These are phyloP conservation scores for Allomyces arbusculus DNA, from an alignment of 192 early-diverging fungal genomes.

Conservation along the genomic window DNA sequence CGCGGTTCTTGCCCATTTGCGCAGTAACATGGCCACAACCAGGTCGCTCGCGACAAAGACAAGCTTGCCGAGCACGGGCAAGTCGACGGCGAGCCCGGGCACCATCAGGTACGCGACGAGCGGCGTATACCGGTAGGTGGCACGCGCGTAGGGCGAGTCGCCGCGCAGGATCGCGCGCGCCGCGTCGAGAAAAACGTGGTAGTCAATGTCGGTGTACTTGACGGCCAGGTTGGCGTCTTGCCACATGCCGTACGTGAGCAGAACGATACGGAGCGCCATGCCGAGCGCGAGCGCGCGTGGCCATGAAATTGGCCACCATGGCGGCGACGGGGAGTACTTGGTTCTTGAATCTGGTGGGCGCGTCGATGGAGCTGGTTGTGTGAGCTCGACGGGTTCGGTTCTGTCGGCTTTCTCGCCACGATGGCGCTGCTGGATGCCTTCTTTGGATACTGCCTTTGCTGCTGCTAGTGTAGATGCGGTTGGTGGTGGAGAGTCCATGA, in stretches of 20 bases:
- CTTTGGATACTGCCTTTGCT: too few relatives aligned
- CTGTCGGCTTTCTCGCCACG: too few relatives aligned
- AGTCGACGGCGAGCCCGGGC: constrained; percentile 41
- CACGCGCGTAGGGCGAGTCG: constrained; percentile 64
- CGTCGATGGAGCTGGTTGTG: too few relatives aligned
- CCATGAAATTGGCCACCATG: too few relatives aligned
- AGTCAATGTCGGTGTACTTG: constrained; percentile 99
- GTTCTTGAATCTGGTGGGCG: too few relatives aligned
- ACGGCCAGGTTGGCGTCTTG: constrained; percentile 73
- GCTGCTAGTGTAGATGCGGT: too few relatives aligned
- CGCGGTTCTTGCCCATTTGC: not conserved
- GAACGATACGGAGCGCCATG: constrained; percentile 28
- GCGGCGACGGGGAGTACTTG: too few relatives aligned
- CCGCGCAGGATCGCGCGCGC: constrained; percentile 53
- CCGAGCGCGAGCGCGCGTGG: constrained; percentile 2
- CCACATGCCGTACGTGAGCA: constrained; percentile 68
- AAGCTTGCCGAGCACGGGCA: constrained; percentile 69
- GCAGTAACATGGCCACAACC: constrained; percentile 48
- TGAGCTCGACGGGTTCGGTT: too few relatives aligned
- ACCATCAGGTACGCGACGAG: constrained; percentile 73
- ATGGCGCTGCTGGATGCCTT: too few relatives aligned
- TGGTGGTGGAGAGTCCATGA: too few relatives aligned
- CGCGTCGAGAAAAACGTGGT: constrained; percentile 88
- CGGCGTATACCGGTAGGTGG: constrained; percentile 95
- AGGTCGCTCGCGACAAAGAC: constrained; percentile 75